Conservation (phyloP, 2,329 filamentous ascomycete genomes). For the Fusarium sulawesiense region DNA sequence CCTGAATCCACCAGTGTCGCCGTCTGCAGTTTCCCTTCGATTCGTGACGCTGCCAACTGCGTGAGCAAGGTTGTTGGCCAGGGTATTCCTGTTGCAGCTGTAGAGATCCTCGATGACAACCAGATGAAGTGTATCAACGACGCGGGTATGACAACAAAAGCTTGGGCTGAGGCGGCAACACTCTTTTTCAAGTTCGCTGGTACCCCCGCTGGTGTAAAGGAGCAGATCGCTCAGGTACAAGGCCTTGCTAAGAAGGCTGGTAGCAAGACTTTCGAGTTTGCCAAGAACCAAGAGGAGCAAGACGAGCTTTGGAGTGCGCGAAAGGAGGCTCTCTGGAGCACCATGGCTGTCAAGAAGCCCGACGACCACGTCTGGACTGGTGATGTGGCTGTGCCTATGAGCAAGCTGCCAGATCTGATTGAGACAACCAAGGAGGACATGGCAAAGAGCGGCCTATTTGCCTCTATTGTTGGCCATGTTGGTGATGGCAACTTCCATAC, state of each 20-base stretch:
- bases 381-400: constrained; percentile 87
- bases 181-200: constrained; percentile 88
- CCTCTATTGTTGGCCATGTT: constrained; percentile 75
- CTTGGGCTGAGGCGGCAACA: constrained; percentile 79
- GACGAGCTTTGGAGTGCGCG: constrained; percentile 84
- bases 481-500: constrained; percentile 84
- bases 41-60: constrained; percentile 81
- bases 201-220: constrained; percentile 76
- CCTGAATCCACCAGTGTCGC: constrained; percentile 85
- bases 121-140: constrained; percentile 81
- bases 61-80: constrained; percentile 82
- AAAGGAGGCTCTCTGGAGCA: constrained; percentile 86
- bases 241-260: constrained; percentile 70
- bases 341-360: constrained; percentile 73
- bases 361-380: constrained; percentile 86
- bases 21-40: constrained; percentile 68
- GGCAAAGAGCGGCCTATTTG: constrained; percentile 56
- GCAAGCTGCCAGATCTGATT: constrained; percentile 77
- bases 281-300: constrained; percentile 74
- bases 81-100: constrained; percentile 87
- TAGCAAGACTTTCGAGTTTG: constrained; percentile 81
- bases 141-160: constrained; percentile 72
- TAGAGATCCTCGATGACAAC: constrained; percentile 91
- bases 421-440: constrained; percentile 72
- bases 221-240: constrained; percentile 78